Evolutionary conservation across 768 basidiomycete genomes (phyloP).

Genomic region (Multifurca ochricompacta): DNA sequence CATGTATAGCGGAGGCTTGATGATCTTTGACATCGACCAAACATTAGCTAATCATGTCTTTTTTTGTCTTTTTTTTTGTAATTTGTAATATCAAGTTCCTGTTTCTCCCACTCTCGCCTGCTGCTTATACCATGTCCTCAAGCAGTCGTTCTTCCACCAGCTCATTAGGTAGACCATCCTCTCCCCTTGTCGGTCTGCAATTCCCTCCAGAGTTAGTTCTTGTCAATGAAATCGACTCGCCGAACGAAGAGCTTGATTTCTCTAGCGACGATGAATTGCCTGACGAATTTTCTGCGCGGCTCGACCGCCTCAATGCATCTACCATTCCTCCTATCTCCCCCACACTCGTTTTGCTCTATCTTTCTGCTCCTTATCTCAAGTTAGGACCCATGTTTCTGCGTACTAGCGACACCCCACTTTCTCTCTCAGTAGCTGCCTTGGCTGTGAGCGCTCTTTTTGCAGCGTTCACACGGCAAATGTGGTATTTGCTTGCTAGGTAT

Average conservation of each 20-base stretch:
- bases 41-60: constrained; percentile 16
- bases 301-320: constrained; percentile 28
- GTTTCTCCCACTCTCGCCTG: not conserved
- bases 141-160: constrained; percentile 11
- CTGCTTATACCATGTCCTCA: constrained; percentile 7
- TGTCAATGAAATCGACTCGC: constrained; percentile 46
- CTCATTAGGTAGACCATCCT: constrained; percentile 1
- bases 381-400: constrained; percentile 60
- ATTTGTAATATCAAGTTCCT: not conserved
- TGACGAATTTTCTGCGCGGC: constrained; percentile 23
- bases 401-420: constrained; percentile 40
- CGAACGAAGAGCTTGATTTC: constrained; percentile 27
- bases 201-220: constrained; percentile 48
- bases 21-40: too few relatives aligned
- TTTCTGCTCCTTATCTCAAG: constrained; percentile 60
- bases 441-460: constrained; percentile 50
- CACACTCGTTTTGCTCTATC: constrained; percentile 55
- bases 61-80: too few relatives aligned
- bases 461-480: constrained; percentile 56
- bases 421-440: constrained; percentile 42
- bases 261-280: constrained; percentile 42
- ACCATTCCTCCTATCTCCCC: constrained; percentile 49
- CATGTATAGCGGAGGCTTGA: too few relatives aligned
- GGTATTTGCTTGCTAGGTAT: constrained; percentile 73
- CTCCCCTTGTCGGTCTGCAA: constrained; percentile 1